A percentile compares a stretch with the other conserved stretches of the same genome.
These are phyloP conservation scores for Chytriomyces sp. DNA, from an alignment of 192 early-diverging fungal genomes.

Conservation along the genomic window DNA sequence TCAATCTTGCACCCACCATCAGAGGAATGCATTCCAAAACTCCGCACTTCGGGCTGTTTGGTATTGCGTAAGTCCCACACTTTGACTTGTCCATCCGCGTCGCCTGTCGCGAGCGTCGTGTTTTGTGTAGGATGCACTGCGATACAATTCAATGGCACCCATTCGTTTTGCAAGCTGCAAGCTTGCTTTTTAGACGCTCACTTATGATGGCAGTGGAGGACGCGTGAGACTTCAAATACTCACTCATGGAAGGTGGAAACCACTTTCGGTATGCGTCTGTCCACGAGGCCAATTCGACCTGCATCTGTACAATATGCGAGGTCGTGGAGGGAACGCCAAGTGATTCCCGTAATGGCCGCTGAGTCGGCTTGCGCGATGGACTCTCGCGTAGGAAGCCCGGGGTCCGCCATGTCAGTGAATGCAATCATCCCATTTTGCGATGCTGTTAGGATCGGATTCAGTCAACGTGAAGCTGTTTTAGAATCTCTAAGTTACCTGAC, in stretches of 20 bases:
- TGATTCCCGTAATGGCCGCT: neutral
- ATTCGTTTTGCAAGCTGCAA: neutral
- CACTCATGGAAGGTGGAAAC: neutral
- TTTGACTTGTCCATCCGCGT: slow-evolving; percentile 12
- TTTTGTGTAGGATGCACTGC: slow-evolving; percentile 9
- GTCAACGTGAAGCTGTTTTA: no score
- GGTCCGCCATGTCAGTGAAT: no score
- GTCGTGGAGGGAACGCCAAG: slow-evolving; percentile 1
- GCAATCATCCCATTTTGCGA: no score
- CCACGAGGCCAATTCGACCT: slow-evolving; percentile 1
- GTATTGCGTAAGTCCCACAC: slow-evolving; percentile 6
- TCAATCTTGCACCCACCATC: neutral
- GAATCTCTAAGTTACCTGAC: no score
- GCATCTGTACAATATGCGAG: slow-evolving; percentile 4
- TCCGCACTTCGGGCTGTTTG: slow-evolving; percentile 5
- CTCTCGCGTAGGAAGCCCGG: no score
- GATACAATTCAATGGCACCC: neutral
- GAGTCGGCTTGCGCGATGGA: neutral
- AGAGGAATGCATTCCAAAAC: neutral
- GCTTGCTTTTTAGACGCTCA: no score
- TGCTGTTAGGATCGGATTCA: no score
- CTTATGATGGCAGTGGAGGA: no score
- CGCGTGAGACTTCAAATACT: neutral
- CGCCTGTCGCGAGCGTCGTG: slow-evolving; percentile 4
- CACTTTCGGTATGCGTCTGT: neutral